Base-by-base conservation (phyloP, 768 basidiomycete genomes). In the Amanita brunnescens region DNA sequence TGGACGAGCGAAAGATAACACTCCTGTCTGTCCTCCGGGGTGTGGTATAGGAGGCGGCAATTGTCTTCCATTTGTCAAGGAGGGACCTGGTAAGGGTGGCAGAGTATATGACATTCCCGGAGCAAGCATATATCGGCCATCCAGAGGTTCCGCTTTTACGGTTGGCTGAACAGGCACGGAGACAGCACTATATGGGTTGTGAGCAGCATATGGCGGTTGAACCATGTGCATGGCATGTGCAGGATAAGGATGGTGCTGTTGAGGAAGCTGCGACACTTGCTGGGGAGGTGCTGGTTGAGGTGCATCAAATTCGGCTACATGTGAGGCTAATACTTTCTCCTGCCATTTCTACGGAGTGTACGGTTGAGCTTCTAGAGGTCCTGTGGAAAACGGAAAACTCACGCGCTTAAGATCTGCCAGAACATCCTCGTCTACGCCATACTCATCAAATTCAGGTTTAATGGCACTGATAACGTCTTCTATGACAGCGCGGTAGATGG, bases 361-460 rank as follows among this genome's bases (percentile, higher is more conserved):
- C n/a, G n/a, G 24, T 46, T 38, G 18, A 54, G 51, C 43, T 49
- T 38, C 47, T 48, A 54, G 33, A 49, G 46, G 26, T 14, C 18
- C 49, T 51, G 45, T 37, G 34, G 49, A 54, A 54, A 54, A 53
- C 61, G 55, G 56, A 35, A 50, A 48, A 80, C 87, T 77, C 72
- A 95, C 94, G 57, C 81, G 80, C 70, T 95, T 91, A 51, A 99
- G 73, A 46, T 91, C 86, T 58, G 83, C 82, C 42, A 97, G 74
- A 52, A 98, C 85, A 16, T 92, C 90, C 65, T 97, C 87, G 64
- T 83, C 77, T 56, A 99, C 87, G 55, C 96, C 96, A 61, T 88
- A 93, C 64, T 95, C 92, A 65, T 98, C 94, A 70, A 98, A 99
- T 65, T 97, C 94, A 67, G 81, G 73, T 71, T 88, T 90, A 73